Evolutionary conservation across 139 green algal species (phyloP).

Genomic region (Auxenochlorella pyrenoidosa): DNA sequence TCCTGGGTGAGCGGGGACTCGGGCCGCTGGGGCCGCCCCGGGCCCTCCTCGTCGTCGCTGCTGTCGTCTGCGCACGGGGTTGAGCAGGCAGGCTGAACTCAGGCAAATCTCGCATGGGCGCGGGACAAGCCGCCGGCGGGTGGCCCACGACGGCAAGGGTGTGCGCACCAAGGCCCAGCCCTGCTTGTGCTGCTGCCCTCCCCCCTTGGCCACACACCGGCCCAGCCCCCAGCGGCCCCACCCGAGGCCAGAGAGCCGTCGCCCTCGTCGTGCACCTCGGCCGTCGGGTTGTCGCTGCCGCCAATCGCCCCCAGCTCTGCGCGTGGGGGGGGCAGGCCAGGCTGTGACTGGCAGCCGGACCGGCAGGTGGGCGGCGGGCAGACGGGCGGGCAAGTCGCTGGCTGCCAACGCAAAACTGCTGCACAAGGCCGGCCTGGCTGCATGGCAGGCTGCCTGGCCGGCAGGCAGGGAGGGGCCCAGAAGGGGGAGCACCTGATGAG

Average conservation of each 20-base stretch:
- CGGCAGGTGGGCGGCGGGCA: neutral
- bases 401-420: too few species aligned
- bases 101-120: too few species aligned
- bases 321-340: neutral
- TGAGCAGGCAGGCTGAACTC: neutral
- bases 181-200: neutral
- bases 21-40: neutral
- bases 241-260: slow-evolving; percentile 44
- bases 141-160: too few species aligned
- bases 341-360: neutral
- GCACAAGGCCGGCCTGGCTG: too few species aligned
- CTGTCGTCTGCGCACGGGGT: slow-evolving; percentile 1
- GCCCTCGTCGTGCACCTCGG: slow-evolving; percentile 29
- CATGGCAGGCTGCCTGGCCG: neutral
- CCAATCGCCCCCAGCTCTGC: neutral
- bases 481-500: neutral
- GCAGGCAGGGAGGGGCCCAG: neutral
- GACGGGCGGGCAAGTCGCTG: too few species aligned
- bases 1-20: slow-evolving; percentile 18
- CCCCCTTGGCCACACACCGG: neutral
- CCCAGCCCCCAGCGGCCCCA: neutral
- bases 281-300: neutral
- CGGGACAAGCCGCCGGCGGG: too few species aligned
- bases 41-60: neutral
- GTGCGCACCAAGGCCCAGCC: neutral